Evolutionary conservation across 176 grass and related monocot species (phyloP), one percentile per base, ranked within the genome.

Genomic region (Oryza punctata): DNA sequence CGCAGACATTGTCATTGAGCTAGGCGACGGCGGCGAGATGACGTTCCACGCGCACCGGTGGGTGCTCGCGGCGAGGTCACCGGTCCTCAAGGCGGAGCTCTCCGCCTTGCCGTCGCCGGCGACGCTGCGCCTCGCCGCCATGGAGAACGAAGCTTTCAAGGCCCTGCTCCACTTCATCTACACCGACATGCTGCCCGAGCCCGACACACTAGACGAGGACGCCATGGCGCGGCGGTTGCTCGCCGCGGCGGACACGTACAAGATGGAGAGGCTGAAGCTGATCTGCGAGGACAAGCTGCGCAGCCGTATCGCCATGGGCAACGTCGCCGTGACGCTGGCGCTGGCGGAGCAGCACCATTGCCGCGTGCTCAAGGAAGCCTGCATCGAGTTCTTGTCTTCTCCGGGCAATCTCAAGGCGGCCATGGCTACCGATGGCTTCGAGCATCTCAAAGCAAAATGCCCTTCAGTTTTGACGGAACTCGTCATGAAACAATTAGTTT

Each of bases 211-310:
- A 1, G 52, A 0, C 6, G 50, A n/a, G 7, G 57, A 6, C 15
- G 16, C 21, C 32, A 41, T 77, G 75, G 75, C 75, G 57, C 30
- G 63, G 23, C 75, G 13, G 33, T 35, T 77, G 21, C 33, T 77
- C 52, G 57, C 38, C 0, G 75, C 75, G 12, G 75, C 54, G 32
- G 32, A 18, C 7, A 25, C 28, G 75, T 77, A 63, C 33, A 41
- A 12, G 21, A 18, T 38, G 37, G 37, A 38, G 37, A 38, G 37
- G 37, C 15, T 50, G 47, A 18, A 18, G 47, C 47, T 50, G 47
- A 50, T 50, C 47, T 18, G 47, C 7, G 6, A 50, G 47, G 15
- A 50, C 47, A 50, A 0, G 1, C 29, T 77, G 75, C 61, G 75
- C 33, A 13, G 3, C 6, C 21, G 10, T 1, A 41, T 77, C 1